Evolutionary conservation across 169 alveolate species (phyloP), one percentile per base, ranked within the genome.

Genomic region (Plasmodium vinckei): DNA sequence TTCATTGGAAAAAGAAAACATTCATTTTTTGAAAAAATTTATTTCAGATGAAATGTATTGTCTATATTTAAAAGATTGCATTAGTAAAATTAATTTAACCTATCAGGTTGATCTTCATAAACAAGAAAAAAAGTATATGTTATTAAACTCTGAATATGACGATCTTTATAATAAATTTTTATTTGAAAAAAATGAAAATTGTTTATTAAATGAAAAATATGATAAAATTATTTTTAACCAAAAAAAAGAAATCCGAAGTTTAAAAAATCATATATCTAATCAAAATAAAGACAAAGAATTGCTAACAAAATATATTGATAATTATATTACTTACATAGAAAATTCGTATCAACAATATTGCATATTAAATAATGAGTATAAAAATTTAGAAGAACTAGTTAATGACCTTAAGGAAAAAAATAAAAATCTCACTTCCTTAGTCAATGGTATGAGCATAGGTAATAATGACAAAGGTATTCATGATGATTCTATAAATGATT

Each of bases 81-180:
- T 86, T 33, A 86, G 91, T 54, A 86, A 86, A 86, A 86, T 86
- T 3, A 86, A 86, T 63, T 59, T 86, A 39, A 86, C 91, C 7
- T 86, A 86, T 63, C 91, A 86, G 59, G 70, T 86, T 15, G 91
- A 86, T 69, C 54, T 86, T 12, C 91, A 86, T 39, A 86, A 86
- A 70, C 91, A 86, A 65, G 91, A 86, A 39, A 86, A 86, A 42
- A 86, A 86, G 33, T 86, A 69, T 19, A 86, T 86, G 87, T 19
- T 86, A 6, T 56, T 86, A 19, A 86, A 86, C 46, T 68, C 91
- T 10, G 87, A 86, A 57, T 86, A 86, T 61, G 87, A 86, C n/a
- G 73, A 69, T 15, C 87, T 86, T 23, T 86, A 69, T 27, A 69
- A 59, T 53, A 86, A 86, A 63, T 86, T 86, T 60, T 13, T 86